A percentile compares a stretch with the other conserved stretches of the same genome.
Evolutionary conservation across 352 stramenopile genomes (phyloP).

Genomic region (Globisporangium spinosum): DNA sequence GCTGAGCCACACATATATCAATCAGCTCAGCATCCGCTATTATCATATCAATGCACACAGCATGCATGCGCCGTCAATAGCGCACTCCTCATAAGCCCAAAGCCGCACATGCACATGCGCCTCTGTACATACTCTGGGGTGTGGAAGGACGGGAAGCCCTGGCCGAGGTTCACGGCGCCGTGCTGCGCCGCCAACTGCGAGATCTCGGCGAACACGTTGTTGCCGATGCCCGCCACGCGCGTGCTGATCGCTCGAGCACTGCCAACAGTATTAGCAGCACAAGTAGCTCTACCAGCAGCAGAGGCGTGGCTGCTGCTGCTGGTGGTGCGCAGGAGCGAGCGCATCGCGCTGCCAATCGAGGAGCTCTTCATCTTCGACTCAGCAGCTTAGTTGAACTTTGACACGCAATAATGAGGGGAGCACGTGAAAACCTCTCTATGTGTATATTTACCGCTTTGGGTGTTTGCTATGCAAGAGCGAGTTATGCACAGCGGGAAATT

Average conservation of each 20-base stretch:
- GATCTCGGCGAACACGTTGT: constrained; percentile 88
- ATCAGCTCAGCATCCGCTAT: not conserved
- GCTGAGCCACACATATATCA: constrained; percentile 15
- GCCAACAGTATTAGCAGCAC: not conserved
- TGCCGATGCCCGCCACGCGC: constrained; percentile 56
- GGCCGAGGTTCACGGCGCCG: constrained; percentile 92
- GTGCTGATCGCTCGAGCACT: constrained; percentile 45
- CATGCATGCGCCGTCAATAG: not conserved
- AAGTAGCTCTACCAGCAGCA: not conserved
- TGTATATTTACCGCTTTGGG: not conserved
- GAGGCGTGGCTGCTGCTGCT: not conserved
- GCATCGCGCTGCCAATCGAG: not conserved
- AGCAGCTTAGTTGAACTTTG: constrained; percentile 5
- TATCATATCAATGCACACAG: not conserved
- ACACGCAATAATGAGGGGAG: constrained; percentile 2
- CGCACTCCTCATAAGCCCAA: not conserved
- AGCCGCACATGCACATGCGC: not conserved
- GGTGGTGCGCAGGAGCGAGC: not conserved
- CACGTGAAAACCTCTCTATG: not conserved
- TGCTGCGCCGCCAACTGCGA: constrained; percentile 79
- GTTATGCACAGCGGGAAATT: not conserved
- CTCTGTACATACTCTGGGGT: constrained; percentile 55
- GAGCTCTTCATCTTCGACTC: constrained; percentile 8
- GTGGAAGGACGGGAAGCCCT: constrained; percentile 95
- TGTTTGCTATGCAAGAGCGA: not conserved